Evolutionary conservation across 2,329 filamentous ascomycete genomes (phyloP).

Genomic region (Pseudocercospora musae): DNA sequence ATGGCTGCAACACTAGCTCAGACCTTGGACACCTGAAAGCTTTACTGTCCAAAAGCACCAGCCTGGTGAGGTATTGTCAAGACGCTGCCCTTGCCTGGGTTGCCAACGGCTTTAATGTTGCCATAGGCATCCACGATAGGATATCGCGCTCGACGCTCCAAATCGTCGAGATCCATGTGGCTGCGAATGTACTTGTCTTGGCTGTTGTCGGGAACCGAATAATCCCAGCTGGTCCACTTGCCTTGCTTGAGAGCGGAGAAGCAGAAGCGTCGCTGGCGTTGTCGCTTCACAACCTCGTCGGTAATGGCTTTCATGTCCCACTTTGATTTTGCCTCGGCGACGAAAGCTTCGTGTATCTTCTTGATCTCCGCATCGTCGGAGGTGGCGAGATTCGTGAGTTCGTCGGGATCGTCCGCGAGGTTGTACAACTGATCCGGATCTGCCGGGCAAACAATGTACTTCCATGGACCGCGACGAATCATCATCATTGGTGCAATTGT

Average conservation of each 20-base stretch:
- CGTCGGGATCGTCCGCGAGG: conserved; percentile 68
- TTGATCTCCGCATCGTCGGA: conserved; percentile 40
- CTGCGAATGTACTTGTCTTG: conserved; percentile 74
- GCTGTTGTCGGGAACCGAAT: conserved; percentile 68
- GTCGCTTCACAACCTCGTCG: conserved; percentile 67
- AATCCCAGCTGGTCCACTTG: conserved; percentile 79
- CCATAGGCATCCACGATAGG: conserved; percentile 54
- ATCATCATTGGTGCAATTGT: conserved; percentile 88
- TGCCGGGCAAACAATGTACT: conserved; percentile 81
- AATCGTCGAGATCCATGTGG: conserved; percentile 73
- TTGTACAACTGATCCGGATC: conserved; percentile 86
- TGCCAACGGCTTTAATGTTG: conserved; percentile 27
- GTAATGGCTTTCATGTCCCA: conserved; percentile 84
- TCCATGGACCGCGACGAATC: conserved; percentile 87
- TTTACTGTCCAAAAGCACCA: conserved; percentile 34
- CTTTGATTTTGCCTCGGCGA: conserved; percentile 66
- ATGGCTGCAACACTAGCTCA: background rate
- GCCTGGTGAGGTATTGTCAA: conserved; percentile 32
- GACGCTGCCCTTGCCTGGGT: conserved; percentile 24
- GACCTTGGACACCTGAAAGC: background rate
- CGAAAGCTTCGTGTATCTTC: conserved; percentile 58
- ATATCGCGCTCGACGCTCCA: conserved; percentile 72
- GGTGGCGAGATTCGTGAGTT: conserved; percentile 67
- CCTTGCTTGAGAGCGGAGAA: conserved; percentile 78
- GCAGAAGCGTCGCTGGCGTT: conserved; percentile 73